Evolutionary conservation across 1,284 basidiomycete genomes (phyloP), one percentile per base, ranked within the genome.

Genomic region (Cryptococcus sp.): DNA sequence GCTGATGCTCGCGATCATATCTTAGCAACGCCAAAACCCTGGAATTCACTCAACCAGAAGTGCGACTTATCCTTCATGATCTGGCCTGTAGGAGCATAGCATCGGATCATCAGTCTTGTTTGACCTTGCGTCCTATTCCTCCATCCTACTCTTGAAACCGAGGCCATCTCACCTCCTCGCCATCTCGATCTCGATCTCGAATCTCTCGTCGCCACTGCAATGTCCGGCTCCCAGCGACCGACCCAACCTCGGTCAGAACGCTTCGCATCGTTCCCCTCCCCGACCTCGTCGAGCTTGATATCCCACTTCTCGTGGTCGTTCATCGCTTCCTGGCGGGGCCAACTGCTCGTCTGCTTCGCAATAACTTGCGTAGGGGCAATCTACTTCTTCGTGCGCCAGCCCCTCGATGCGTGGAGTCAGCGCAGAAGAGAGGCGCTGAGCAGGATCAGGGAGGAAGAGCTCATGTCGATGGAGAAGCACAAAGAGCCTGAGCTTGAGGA

Each of bases 261-360:
- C 8, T 50, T 25, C 15, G 3, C 48, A 2, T 25, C 48, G 22
- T 19, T 50, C 35, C 48, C 48, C 48, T 50, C 48, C 22, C 48
- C 35, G 19, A 22, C 45, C 10, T 35, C 35, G 11, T 38, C 48
- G 22, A n/a, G 25, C 3, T 50, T 75, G 16, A 53, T 73, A 5
- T 66, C 68, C 42, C 62, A 69, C 23, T 68, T 68, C 20, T 73
- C 75, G 5, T 66, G 75, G 50, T 70, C 74, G 6, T 71, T 71
- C 54, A 64, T 77, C 47, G 74, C 73, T 4, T 74, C 69, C 47
- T 77, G 75, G 75, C 69, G 71, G n/a, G 75, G 75, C 13, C 75
- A 77, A 57, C 64, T 77, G n/a, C 55, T 75, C 31, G 71, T 76
- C 20, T 74, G 73, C 61, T 68, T 64, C 39, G 61, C 73, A n/a